Percentiles rank a stretch among this genome's conserved stretches.
phyloP scores from a whole-genome alignment of 495 filamentous ascomycete genomes.

The Penicillium turbatum region DNA sequence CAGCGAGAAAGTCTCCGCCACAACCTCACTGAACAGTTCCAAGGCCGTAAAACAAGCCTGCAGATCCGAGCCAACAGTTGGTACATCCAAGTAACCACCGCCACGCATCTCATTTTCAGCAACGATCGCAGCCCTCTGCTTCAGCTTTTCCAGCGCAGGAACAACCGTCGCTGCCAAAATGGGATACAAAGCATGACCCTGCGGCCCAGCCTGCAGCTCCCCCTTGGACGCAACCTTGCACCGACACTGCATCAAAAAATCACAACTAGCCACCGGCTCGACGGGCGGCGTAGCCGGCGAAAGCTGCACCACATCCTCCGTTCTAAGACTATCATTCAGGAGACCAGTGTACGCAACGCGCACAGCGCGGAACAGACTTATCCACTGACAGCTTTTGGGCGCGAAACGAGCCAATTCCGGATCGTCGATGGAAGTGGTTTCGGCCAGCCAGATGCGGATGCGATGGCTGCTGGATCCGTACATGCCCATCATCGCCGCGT shows the following conservation, averaged over 20 bases:
- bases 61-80: not conserved
- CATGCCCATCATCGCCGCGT: constrained; percentile 44
- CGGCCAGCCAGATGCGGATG: constrained; percentile 33
- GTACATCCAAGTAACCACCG: not conserved
- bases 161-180: not conserved
- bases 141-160: not conserved
- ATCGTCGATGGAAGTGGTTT: constrained; percentile 21
- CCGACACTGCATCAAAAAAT: not conserved
- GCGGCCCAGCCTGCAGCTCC: not conserved
- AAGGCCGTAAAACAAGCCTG: not conserved
- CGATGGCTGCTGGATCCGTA: constrained; percentile 40
- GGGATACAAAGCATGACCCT: not conserved
- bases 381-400: constrained; percentile 40
- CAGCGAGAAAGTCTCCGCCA: constrained; percentile 3
- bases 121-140: not conserved
- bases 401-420: constrained; percentile 15
- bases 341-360: constrained; percentile 36
- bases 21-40: not conserved
- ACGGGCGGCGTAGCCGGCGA: not conserved
- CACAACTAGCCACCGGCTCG: not conserved
- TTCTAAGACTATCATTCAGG: constrained; percentile 14
- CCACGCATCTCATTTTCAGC: not conserved
- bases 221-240: not conserved
- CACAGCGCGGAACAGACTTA: constrained; percentile 36
- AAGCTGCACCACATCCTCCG: not conserved